phyloP scores from a whole-genome alignment of 73 alveolate genomes.

The Paramecium caudatum region DNA sequence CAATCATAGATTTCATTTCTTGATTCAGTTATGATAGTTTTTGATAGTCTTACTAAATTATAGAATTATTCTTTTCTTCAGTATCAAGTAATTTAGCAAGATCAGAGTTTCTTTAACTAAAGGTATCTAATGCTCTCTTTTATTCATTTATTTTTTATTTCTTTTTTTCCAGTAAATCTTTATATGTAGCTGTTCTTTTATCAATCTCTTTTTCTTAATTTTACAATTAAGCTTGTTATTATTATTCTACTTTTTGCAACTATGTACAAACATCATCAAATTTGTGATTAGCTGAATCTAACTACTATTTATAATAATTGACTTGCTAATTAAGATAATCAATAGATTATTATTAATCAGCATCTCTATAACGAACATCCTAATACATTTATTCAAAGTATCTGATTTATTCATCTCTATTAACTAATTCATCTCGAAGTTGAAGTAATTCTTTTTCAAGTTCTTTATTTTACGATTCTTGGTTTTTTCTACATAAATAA shows the following conservation, averaged over 20 bases:
- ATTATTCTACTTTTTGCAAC: not conserved
- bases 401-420: constrained; percentile 60
- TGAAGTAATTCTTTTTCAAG: not conserved
- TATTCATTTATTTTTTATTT: constrained; percentile 38
- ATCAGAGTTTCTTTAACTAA: constrained; percentile 19
- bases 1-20: constrained; percentile 10
- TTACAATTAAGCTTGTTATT: not conserved
- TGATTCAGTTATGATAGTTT: not conserved
- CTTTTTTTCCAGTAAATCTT: constrained; percentile 29
- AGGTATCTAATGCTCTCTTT: not conserved
- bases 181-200: not conserved
- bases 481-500: not conserved
- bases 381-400: constrained; percentile 52
- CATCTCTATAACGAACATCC: constrained; percentile 52
- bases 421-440: constrained; percentile 20
- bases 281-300: constrained; percentile 34
- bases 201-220: constrained; percentile 24
- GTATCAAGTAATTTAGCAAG: constrained; percentile 23
- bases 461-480: constrained; percentile 3
- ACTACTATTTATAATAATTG: not conserved
- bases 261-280: not conserved
- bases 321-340: constrained; percentile 40
- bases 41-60: not conserved
- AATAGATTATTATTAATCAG: constrained; percentile 34
- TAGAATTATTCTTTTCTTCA: constrained; percentile 29